Evolutionary conservation across 305 asterid species (phyloP).

Genomic region (Rubia peregrina): DNA sequence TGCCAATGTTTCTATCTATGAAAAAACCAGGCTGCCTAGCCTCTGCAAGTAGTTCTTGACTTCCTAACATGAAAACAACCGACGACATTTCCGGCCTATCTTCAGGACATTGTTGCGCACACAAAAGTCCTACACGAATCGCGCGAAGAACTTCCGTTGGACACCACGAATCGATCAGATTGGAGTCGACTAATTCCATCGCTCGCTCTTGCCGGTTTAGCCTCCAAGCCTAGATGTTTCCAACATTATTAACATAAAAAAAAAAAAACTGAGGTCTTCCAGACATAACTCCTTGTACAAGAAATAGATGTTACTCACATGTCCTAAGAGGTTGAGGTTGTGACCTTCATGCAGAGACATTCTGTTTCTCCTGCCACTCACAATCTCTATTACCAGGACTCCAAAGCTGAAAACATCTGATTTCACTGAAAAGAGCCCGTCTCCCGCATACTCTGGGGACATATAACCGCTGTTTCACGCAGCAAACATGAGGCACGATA

Average conservation of each 20-base stretch:
- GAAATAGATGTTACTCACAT: constrained; percentile 23
- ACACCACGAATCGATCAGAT: constrained; percentile 9
- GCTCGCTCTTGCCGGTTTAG: constrained; percentile 28
- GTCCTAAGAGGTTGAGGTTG: constrained; percentile 29
- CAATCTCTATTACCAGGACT: constrained; percentile 21
- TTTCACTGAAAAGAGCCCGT: constrained; percentile 28
- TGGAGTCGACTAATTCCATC: constrained; percentile 25
- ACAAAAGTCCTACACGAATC: constrained; percentile 36
- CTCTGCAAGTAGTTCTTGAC: constrained; percentile 30
- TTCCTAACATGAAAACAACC: constrained; percentile 41
- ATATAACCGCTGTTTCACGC: constrained; percentile 24
- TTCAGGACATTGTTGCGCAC: constrained; percentile 39
- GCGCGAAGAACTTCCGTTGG: constrained; percentile 23
- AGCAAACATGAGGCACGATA: too few species aligned
- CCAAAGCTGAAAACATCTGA: constrained; percentile 35
- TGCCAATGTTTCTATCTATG: constrained; percentile 21
- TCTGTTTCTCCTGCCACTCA: constrained; percentile 25
- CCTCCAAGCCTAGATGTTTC: constrained; percentile 21
- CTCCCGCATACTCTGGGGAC: constrained; percentile 33
- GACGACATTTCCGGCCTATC: constrained; percentile 48
- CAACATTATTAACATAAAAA: not conserved
- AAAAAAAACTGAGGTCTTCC: not conserved
- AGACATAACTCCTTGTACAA: not conserved
- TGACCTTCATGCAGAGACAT: constrained; percentile 20
- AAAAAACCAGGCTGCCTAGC: constrained; percentile 45